Conservation (phyloP, 768 basidiomycete genomes). For the Kwoniella sp. region DNA sequence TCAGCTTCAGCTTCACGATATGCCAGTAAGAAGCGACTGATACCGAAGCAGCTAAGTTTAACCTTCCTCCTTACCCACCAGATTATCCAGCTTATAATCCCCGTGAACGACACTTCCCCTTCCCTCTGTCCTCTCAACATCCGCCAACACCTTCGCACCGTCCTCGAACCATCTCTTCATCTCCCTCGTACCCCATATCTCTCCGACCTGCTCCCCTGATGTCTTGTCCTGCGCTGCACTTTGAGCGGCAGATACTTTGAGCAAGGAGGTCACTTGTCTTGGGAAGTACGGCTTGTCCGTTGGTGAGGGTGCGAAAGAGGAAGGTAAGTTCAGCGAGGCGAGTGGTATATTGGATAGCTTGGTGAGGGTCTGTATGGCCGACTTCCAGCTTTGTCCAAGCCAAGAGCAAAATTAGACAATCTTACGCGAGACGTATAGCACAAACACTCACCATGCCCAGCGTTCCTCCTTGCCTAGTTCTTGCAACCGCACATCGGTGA, state of each 20-base stretch:
- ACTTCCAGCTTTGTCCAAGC: slow-evolving; percentile 43
- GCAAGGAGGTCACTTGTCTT: slow-evolving; percentile 87
- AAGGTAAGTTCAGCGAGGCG: slow-evolving; percentile 64
- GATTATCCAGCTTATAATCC: slow-evolving; percentile 96
- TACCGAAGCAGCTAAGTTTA: background rate
- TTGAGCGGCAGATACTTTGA: slow-evolving; percentile 77
- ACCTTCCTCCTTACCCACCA: slow-evolving; percentile 61
- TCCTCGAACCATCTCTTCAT: slow-evolving; percentile 73
- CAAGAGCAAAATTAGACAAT: background rate
- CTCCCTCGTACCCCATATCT: slow-evolving; percentile 74
- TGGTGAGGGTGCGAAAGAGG: slow-evolving; percentile 55
- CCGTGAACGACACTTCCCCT: slow-evolving; percentile 81
- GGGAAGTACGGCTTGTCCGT: slow-evolving; percentile 72
- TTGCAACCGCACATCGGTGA: slow-evolving; percentile 78
- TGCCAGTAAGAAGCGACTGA: background rate
- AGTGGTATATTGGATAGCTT: slow-evolving; percentile 61
- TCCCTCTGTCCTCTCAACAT: slow-evolving; percentile 71
- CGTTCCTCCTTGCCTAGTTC: slow-evolving; percentile 66
- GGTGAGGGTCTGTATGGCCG: slow-evolving; percentile 48
- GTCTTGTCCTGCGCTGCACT: slow-evolving; percentile 70
- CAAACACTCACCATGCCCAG: slow-evolving; percentile 67
- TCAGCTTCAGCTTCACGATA: background rate
- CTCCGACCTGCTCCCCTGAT: slow-evolving; percentile 62
- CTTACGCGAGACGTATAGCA: background rate
- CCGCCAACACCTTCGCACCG: slow-evolving; percentile 64